phyloP scores from a whole-genome alignment of 2,329 filamentous ascomycete genomes.

The Hypoxylon sp. region DNA sequence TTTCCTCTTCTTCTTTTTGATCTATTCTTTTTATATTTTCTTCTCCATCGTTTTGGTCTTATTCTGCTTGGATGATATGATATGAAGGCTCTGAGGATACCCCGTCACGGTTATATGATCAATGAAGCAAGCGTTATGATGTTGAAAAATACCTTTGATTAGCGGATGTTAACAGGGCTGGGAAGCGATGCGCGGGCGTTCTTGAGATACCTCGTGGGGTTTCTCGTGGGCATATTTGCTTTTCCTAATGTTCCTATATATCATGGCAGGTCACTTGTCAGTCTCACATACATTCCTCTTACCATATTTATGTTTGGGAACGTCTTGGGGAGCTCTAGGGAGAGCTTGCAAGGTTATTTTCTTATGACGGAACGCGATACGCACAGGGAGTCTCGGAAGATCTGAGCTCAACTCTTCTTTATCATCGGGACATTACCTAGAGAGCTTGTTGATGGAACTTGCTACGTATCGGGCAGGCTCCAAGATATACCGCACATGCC shows the following conservation, averaged over 20 bases:
- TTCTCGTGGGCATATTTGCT: neutral
- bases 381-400: neutral
- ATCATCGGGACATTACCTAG: neutral
- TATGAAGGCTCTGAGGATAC: slow-evolving; percentile 3
- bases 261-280: neutral
- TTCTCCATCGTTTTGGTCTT: neutral
- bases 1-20: neutral
- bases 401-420: neutral
- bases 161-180: neutral
- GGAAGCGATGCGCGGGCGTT: slow-evolving; percentile 2
- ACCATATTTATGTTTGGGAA: neutral
- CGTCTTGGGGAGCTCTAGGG: neutral
- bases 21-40: neutral
- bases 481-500: neutral
- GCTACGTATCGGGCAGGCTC: neutral
- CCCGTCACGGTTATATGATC: neutral
- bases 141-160: neutral
- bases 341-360: neutral
- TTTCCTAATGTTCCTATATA: slow-evolving; percentile 3
- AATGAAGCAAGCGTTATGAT: neutral
- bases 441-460: neutral
- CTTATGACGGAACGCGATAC: neutral
- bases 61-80: neutral
- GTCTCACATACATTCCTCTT: neutral
- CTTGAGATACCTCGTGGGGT: neutral